Base-by-base conservation (phyloP, 768 basidiomycete species). In the Leccinum boreale region DNA sequence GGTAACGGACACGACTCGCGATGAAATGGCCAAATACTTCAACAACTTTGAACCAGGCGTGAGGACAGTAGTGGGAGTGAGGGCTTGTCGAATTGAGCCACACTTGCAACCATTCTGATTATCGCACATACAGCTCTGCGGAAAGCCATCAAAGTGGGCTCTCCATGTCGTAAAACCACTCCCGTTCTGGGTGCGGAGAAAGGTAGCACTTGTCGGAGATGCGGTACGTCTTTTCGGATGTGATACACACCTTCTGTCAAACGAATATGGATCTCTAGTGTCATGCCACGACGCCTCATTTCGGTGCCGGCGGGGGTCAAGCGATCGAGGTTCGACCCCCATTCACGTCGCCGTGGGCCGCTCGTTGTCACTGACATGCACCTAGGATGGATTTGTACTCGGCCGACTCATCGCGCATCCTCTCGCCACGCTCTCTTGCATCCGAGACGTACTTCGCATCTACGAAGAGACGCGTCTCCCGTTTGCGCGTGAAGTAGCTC, bases 191-290 rank as follows among this genome's bases (percentile, higher is more conserved):
- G 74, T 75, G 3, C 67, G 63, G 17, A 74, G 74, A 10, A 68
- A 73, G 5, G 76, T 83, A 0, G 76, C 75, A 6, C 70, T 86
- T 9, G 66, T 79, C 3, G 83, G 82, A 7, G 84, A 85, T 62
- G 77, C 83, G 15, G 51, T 49, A 73, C 59, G 21, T 28, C 23
- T 15, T 15, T 28, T 53, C 19, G 42, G 42, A 44, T 7, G 3
- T 21, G 9, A 39, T 44, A 1, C 3, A 5, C 2, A 2, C 11
- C 10, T 26, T 26, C 4, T 26, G 12, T 36, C 45, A 44, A 55
- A 23, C 14, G 11, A 19, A 7, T 14, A 10, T n/a, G 5, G 23
- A 21, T n/a, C 14, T 0, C 5, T 21, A 67, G 67, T 56, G 59
- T 39, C 69, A 69, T 21, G 69, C 69, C 11, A 71, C 71, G 67